Evolutionary conservation across 78 protist species (phyloP), one percentile per base, ranked within the genome.

Genomic region (Acrasis kona): DNA sequence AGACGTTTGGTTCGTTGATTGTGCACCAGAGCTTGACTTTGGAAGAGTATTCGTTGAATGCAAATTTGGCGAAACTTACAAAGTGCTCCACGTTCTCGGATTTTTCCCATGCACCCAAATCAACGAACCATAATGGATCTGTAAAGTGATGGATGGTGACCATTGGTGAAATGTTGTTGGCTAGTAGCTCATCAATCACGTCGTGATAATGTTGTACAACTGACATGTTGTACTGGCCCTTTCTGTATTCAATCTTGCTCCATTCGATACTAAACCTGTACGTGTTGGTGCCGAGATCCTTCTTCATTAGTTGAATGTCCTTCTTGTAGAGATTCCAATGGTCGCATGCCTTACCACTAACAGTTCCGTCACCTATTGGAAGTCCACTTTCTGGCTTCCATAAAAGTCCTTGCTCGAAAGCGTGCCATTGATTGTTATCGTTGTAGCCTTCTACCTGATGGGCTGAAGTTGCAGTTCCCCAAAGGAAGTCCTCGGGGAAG

Each of bases 61-160:
- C 79, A 30, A 27, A 41, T 35, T 32, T 29, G 7, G 77, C 36
- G 30, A 74, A 74, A 29, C 19, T 12, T 9, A 3, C 6, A 41
- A 74, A 74, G 31, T 1, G 0, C 58, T 3, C 76, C 0, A n/a
- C 0, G 74, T 74, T 74, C 32, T 27, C 38, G 5, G 12, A n/a
- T 1, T 2, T 2, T 29, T 72, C 74, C 7, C 3, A 74, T 28
- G 73, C 76, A 29, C 79, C 79, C 2, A 0, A 3, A 8, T n/a
- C 30, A 3, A 12, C 5, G 10, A 73, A 74, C 79, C 79, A 74
- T 2, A 7, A 27, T 10, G 79, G 79, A 30, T 67, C 39, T 9
- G 79, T n/a, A 65, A 74, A 74, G 31, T 74, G 79, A 39, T 67
- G 70, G 12, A 74, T 61, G 28, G 79, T 74, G 30, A 72, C 6